A percentile compares a stretch with the other conserved stretches of the same genome.
phyloP scores from a whole-genome alignment of 2,329 filamentous ascomycete species.

The Nigrospora sphaerica region DNA sequence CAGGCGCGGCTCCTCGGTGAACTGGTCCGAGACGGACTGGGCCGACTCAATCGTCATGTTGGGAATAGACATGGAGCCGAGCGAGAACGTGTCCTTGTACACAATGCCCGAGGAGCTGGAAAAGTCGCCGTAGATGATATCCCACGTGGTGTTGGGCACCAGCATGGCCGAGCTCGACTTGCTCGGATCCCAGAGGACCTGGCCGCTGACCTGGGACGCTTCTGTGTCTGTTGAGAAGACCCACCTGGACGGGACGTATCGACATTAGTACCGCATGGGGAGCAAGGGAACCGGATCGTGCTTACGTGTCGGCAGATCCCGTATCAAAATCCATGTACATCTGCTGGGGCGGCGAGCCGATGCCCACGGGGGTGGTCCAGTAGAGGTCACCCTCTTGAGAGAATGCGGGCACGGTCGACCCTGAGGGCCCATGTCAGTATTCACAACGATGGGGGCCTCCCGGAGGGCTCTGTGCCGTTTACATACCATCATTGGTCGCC shows the following conservation, averaged over 20 bases:
- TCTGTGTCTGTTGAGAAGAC: slow-evolving; percentile 43
- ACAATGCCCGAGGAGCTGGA: slow-evolving; percentile 34
- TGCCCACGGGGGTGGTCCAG: slow-evolving; percentile 33
- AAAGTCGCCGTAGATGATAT: slow-evolving; percentile 39
- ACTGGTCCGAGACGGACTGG: slow-evolving; percentile 29
- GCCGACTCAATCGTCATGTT: slow-evolving; percentile 45
- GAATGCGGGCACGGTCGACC: slow-evolving; percentile 24
- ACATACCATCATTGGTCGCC: slow-evolving; percentile 8
- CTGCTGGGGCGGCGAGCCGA: slow-evolving; percentile 41
- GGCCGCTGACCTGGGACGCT: slow-evolving; percentile 35
- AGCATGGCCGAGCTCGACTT: slow-evolving; percentile 34
- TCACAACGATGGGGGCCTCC: background rate
- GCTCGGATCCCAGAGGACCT: slow-evolving; percentile 33
- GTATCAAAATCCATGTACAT: slow-evolving; percentile 45
- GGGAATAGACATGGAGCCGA: slow-evolving; percentile 36
- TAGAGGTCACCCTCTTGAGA: slow-evolving; percentile 33
- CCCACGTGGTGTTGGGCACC: slow-evolving; percentile 39
- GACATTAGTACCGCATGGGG: background rate
- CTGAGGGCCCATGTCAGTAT: slow-evolving; percentile 10
- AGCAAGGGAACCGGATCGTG: slow-evolving; percentile 12
- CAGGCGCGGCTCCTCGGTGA: slow-evolving; percentile 33
- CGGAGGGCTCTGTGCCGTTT: background rate
- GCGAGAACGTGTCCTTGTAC: slow-evolving; percentile 40
- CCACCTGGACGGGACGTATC: slow-evolving; percentile 32
- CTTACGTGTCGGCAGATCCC: slow-evolving; percentile 57